Base-by-base conservation (phyloP, 768 basidiomycete genomes). In the Clitopilus hobsonii region DNA sequence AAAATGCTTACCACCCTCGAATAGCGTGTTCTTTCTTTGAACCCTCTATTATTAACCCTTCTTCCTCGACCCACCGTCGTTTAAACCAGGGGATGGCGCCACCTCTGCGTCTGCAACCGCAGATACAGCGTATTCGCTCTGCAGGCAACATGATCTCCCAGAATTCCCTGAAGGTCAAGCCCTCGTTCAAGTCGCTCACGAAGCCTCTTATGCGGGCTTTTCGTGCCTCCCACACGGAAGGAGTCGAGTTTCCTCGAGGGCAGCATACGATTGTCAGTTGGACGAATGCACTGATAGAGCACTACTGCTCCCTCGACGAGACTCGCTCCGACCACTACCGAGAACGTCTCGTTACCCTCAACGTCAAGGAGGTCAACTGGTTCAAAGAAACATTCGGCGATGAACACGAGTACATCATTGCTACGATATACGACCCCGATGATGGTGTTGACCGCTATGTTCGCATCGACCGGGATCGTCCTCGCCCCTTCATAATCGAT, bases 351-450 rank as follows among this genome's bases (percentile, higher is more conserved):
- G 49, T 49, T 23, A 56, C 51, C 26, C 38, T 60, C 48, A 54
- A 30, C 1, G 54, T 60, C 24, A 57, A 55, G 20, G 59, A 60
- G 48, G 16, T 60, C 25, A 47, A 32, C 16, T 60, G 59, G 56
- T 60, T 57, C 49, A 55, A 49, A 25, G 54, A 41, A 6, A 36
- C 38, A 20, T 29, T 45, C 29, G 56, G 49, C 6, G 29, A 53
- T 16, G 54, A 57, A 38, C 59, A 60, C 52, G 54, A 60, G 22
- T 60, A 57, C 32, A 41, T 60, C 38, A 30, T 60, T 16, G 59
- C 59, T 3, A 51, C 55, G 23, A 50, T 60, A 28, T 28, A 54
- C 23, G 59, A 57, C 38, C 56, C 59, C 24, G 54, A 60, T 24
- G 30, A 55, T 27, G 59, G 25, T 6, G 53, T 38, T 23, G 54